Evolutionary conservation across 768 basidiomycete genomes (phyloP).

Genomic region (Russula abietina): DNA sequence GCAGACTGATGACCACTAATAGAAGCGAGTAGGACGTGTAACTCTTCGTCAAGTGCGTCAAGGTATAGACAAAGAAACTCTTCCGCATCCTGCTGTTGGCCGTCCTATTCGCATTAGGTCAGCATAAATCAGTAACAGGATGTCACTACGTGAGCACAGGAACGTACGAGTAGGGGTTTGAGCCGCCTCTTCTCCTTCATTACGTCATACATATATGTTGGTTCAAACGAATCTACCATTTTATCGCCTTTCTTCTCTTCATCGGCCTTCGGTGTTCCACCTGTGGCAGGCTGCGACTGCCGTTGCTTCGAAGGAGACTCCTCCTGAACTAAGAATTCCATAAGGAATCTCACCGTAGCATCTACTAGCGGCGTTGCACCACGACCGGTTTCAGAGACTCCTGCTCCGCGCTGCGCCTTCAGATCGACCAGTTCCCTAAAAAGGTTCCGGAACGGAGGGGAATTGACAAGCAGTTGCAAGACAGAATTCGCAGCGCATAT

Average conservation of each 20-base stretch:
- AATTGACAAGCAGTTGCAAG: conserved; percentile 84
- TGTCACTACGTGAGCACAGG: too few relatives aligned
- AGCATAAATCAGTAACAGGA: not conserved
- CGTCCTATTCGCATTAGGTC: not conserved
- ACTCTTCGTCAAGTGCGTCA: not conserved
- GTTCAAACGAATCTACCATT: conserved; percentile 67
- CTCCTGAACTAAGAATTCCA: conserved; percentile 51
- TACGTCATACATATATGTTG: conserved; percentile 82
- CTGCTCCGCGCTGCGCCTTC: conserved; percentile 29
- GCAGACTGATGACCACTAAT: not conserved
- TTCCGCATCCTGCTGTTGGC: not conserved
- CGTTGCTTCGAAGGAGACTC: conserved; percentile 26
- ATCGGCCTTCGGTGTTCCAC: conserved; percentile 38
- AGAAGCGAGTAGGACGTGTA: not conserved
- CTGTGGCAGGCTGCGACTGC: conserved; percentile 17
- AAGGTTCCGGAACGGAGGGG: conserved; percentile 72
- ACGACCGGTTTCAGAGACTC: conserved; percentile 27
- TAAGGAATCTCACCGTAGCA: conserved; percentile 66
- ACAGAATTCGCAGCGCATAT: conserved; percentile 97
- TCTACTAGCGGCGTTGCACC: conserved; percentile 53
- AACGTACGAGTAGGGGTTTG: conserved; percentile 79
- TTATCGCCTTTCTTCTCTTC: conserved; percentile 42
- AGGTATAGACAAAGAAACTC: not conserved
- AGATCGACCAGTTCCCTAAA: conserved; percentile 68
- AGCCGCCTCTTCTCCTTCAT: conserved; percentile 92